Evolutionary conservation across 2,329 filamentous ascomycete species (phyloP), one percentile per base, ranked within the genome.

Genomic region (Aureobasidium sp.): DNA sequence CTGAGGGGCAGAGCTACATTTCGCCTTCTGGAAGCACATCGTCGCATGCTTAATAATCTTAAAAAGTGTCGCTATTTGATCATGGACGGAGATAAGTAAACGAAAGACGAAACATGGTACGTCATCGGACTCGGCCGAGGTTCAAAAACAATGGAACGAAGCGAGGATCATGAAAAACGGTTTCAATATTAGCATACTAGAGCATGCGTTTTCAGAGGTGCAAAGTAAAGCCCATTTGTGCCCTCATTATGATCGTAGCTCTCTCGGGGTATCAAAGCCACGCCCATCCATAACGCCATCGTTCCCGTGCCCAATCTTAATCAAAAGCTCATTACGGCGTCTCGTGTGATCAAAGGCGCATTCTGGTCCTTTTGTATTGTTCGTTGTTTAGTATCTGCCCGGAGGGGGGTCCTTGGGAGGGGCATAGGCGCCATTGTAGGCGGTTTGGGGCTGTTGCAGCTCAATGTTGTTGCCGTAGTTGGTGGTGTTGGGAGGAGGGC

Each of bases 381-480:
- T 33, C 31, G 2, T 27, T 39, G 5, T 9, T 19, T 54, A 54
- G 15, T 60, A 60, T 49, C 45, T 49, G 35, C 33, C 57, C 39
- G 67, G 67, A 15, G 67, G 67, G 17, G 68, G 67, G 12, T 65
- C 66, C 49, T 64, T 63, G 5, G 68, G 68, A 37, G 68, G 66
- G 62, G 64, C 56, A 50, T 68, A 69, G 47, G 64, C 29, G 33
- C 56, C 57, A 14, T 31, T 44, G 52, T 74, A 73, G 19, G 69
- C 65, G 11, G 64, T 61, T 52, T 64, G 71, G 40, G 74, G 78
- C 67, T 82, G 76, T 62, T 78, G 78, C 7, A 85, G 82, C 66
- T 79, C 78, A 19, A 71, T 67, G 72, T 90, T 87, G 48, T 89
- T 81, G 31, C 85, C 85, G 44, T 74, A 74, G 64, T 73, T 71